These are phyloP conservation scores for Podosphaera aphanis DNA, from an alignment of 2,329 filamentous ascomycete genomes.

Conservation along the genomic window DNA sequence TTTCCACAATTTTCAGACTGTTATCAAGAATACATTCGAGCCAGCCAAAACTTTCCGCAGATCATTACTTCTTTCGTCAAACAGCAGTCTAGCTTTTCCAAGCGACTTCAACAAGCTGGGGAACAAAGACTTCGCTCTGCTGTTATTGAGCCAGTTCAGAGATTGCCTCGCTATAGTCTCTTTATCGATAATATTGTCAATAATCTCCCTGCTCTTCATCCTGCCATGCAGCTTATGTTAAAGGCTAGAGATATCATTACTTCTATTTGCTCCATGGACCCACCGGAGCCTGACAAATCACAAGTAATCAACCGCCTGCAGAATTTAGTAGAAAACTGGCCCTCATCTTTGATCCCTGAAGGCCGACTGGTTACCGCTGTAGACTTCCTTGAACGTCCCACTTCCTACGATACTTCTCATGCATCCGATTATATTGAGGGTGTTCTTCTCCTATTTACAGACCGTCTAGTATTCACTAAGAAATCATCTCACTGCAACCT, in stretches of 20 bases:
- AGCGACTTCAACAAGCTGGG: slow-evolving; percentile 57
- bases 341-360: slow-evolving; percentile 41
- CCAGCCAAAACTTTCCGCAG: slow-evolving; percentile 68
- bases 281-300: slow-evolving; percentile 44
- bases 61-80: slow-evolving; percentile 60
- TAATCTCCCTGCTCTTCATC: slow-evolving; percentile 65
- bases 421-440: slow-evolving; percentile 25
- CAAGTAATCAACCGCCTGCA: slow-evolving; percentile 52
- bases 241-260: slow-evolving; percentile 84
- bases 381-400: slow-evolving; percentile 53
- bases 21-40: slow-evolving; percentile 81
- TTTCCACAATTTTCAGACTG: slow-evolving; percentile 79
- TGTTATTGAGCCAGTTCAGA: slow-evolving; percentile 87
- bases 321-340: slow-evolving; percentile 59
- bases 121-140: slow-evolving; percentile 80
- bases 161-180: slow-evolving; percentile 79
- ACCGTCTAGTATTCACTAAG: slow-evolving; percentile 54
- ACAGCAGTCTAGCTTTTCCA: slow-evolving; percentile 60
- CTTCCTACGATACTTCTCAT: slow-evolving; percentile 34
- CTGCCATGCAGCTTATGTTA: slow-evolving; percentile 59
- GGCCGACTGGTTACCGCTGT: slow-evolving; percentile 62
- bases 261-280: slow-evolving; percentile 85
- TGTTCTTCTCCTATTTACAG: slow-evolving; percentile 65
- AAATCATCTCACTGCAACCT: slow-evolving; percentile 39
- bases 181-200: slow-evolving; percentile 89